Base-by-base conservation (phyloP, 164 flowering plant genomes). In the Chimonanthus salicifolius region DNA sequence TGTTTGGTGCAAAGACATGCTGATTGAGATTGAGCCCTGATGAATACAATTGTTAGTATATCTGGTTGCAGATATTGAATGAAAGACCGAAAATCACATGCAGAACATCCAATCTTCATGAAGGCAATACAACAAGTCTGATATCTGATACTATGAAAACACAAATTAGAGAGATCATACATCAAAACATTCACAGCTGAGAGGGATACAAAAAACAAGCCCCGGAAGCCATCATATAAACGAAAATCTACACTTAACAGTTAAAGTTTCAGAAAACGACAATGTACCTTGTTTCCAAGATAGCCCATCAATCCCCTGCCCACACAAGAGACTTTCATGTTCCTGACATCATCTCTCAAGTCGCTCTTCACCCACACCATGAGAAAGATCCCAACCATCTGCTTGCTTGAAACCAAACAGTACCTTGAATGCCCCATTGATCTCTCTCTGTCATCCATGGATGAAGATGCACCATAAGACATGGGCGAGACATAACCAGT, bases 21-120 rank as follows among this genome's bases (percentile, higher is more conserved):
- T 95, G 77, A 95, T 87, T 7, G 99, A 93, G 71, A 95, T 95
- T 9, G 99, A 95, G 74, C 99, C 99, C 99, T 95, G 91, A 48
- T 84, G 87, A 79, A 65, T 4, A 75, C 71, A 54, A 80, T 47
- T 68, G n/a, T 58, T 9, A 62, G 60, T 60, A 62, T 62, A 21
- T 60, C 45, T 20, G 44, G 11, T 10, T 54, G 60, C 60, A 54
- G 60, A 10, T 13, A n/a, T 54, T n/a, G 5, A 54, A 10, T 33
- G 33, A n/a, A 54, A 54, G 60, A 54, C 16, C 4, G 13, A 54
- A 54, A 13, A 13, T 13, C 60, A 54, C 60, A 54, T 11, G 4
- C 15, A 54, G 16, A 54, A 13, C 15, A 15, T 54, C 60, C 60
- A 54, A n/a, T 54, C 15, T 11, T 15, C 16, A 11, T 54, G 33